phyloP scores from a whole-genome alignment of 495 filamentous ascomycete genomes.

The Parathielavia hyrcaniae region DNA sequence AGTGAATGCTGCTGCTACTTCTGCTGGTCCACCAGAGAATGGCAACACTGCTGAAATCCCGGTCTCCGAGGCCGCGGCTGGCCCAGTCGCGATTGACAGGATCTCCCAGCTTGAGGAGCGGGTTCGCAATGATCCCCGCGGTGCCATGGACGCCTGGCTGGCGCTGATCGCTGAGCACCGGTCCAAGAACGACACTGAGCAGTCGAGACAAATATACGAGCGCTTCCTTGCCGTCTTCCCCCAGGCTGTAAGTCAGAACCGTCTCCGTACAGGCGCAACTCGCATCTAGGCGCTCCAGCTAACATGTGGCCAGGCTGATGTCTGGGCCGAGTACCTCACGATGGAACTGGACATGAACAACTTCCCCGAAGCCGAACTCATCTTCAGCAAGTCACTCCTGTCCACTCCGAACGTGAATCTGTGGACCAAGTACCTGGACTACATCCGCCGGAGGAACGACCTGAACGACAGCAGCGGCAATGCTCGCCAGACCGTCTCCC shows the following conservation, averaged over 20 bases:
- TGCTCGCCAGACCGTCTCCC: slow-evolving; percentile 66
- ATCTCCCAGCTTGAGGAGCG: slow-evolving; percentile 84
- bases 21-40: slow-evolving; percentile 7
- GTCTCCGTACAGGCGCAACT: too few species aligned
- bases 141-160: slow-evolving; percentile 86
- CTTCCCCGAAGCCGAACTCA: slow-evolving; percentile 65
- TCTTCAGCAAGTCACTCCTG: slow-evolving; percentile 70
- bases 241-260: slow-evolving; percentile 63
- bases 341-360: slow-evolving; percentile 85
- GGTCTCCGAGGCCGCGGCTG: slow-evolving; percentile 10
- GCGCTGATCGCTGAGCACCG: slow-evolving; percentile 79
- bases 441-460: slow-evolving; percentile 85
- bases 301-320: slow-evolving; percentile 60
- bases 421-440: slow-evolving; percentile 92
- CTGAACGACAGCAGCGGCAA: slow-evolving; percentile 71
- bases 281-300: slow-evolving; percentile 13
- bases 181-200: slow-evolving; percentile 71
- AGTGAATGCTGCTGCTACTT: slow-evolving; percentile 21
- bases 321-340: slow-evolving; percentile 77
- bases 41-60: background rate
- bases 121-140: slow-evolving; percentile 82
- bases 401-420: slow-evolving; percentile 71
- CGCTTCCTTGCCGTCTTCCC: slow-evolving; percentile 84
- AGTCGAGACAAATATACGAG: slow-evolving; percentile 73
- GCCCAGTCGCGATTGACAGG: slow-evolving; percentile 56